A percentile compares a stretch with the other conserved stretches of the same genome.
Evolutionary conservation across 2,329 filamentous ascomycete genomes (phyloP).

Genomic region (Catunica adiposa): DNA sequence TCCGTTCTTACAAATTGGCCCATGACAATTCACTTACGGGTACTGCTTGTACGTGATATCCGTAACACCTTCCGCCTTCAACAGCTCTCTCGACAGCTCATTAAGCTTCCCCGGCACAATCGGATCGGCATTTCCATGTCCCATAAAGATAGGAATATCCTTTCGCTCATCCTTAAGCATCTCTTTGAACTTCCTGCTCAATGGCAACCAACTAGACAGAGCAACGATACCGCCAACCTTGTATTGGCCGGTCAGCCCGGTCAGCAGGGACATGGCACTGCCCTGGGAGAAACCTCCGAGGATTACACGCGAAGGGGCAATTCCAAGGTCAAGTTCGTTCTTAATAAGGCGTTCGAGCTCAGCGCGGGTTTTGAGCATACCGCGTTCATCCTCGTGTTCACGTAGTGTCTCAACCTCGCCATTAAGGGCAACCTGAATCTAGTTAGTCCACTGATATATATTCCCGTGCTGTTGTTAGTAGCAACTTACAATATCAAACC

Average conservation of each 20-base stretch:
- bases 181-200: conserved; percentile 34
- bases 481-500: conserved; percentile 66
- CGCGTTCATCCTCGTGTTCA: conserved; percentile 46
- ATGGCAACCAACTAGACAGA: conserved; percentile 64
- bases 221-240: conserved; percentile 81
- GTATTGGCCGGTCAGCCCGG: conserved; percentile 54
- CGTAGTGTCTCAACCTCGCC: conserved; percentile 20
- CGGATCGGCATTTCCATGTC: conserved; percentile 63
- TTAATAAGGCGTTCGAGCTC: conserved; percentile 70
- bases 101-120: conserved; percentile 58
- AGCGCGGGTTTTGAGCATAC: conserved; percentile 54
- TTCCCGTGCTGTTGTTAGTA: too few species aligned
- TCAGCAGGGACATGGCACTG: conserved; percentile 70
- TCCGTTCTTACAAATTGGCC: neutral
- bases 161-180: conserved; percentile 30
- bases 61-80: conserved; percentile 52
- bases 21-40: conserved; percentile 32
- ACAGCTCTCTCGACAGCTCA: conserved; percentile 43
- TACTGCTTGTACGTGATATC: conserved; percentile 63
- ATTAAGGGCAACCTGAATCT: conserved; percentile 19
- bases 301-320: conserved; percentile 67
- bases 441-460: too few species aligned
- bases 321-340: conserved; percentile 63
- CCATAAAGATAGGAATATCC: conserved; percentile 74
- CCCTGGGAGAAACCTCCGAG: conserved; percentile 78